Evolutionary conservation across 371 early-diverging fungal genomes (phyloP).

Genomic region (Mucor lusitanicus): DNA sequence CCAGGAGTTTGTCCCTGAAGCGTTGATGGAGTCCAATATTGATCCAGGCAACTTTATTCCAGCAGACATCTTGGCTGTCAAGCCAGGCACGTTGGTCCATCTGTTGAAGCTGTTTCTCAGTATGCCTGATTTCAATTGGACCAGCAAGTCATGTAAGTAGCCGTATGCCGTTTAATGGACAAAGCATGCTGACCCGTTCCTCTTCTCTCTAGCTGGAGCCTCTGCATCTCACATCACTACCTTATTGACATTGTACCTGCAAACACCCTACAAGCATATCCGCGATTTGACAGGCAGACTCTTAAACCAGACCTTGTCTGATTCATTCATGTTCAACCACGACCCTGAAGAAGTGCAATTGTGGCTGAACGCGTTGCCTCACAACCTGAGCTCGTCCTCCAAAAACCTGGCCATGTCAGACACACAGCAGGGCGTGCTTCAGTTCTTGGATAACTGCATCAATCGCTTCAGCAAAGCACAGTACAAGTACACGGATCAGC

Average conservation of each 20-base stretch:
- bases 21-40: conserved; percentile 69
- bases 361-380: conserved; percentile 66
- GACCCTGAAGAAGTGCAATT: conserved; percentile 60
- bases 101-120: conserved; percentile 63
- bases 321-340: conserved; percentile 67
- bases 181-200: not conserved
- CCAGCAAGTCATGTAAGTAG: conserved; percentile 53
- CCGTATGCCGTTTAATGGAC: not conserved
- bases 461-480: conserved; percentile 58
- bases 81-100: conserved; percentile 59
- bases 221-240: conserved; percentile 63
- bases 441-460: conserved; percentile 69
- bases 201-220: conserved; percentile 40
- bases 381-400: conserved; percentile 8
- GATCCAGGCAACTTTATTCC: conserved; percentile 80
- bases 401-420: conserved; percentile 23
- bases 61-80: conserved; percentile 54
- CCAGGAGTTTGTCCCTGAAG: conserved; percentile 67
- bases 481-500: conserved; percentile 66
- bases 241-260: conserved; percentile 59
- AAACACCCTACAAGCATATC: conserved; percentile 53
- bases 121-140: conserved; percentile 72
- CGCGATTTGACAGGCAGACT: conserved; percentile 50
- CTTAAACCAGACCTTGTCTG: conserved; percentile 53
- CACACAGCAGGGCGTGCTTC: conserved; percentile 50